phyloP scores from a whole-genome alignment of 305 asterid genomes.

The Caryopteris hybrid region DNA sequence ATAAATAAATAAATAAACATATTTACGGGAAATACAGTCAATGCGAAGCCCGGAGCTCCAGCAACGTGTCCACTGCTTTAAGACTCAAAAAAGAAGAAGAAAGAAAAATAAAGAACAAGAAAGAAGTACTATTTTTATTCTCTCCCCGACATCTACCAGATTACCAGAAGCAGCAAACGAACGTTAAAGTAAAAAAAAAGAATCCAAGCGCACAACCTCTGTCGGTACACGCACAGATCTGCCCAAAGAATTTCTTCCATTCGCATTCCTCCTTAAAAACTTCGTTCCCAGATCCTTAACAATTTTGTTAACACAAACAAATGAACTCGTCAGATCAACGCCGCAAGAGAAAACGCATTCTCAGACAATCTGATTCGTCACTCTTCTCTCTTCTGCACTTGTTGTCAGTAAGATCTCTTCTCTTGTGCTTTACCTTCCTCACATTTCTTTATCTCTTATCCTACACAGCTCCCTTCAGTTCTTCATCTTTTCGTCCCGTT shows the following conservation, averaged over 20 bases:
- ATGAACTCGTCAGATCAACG: slow-evolving; percentile 76
- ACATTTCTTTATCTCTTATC: slow-evolving; percentile 45
- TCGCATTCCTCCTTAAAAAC: slow-evolving; percentile 5
- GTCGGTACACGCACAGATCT: slow-evolving; percentile 44
- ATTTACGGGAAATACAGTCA: background rate
- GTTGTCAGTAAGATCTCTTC: slow-evolving; percentile 58
- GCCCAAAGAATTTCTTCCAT: slow-evolving; percentile 13
- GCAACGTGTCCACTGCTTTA: background rate
- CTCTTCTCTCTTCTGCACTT: slow-evolving; percentile 27
- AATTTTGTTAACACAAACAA: background rate
- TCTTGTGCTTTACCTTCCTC: slow-evolving; percentile 49
- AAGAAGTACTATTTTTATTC: too few relatives aligned
- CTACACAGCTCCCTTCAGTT: slow-evolving; percentile 31
- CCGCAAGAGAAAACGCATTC: slow-evolving; percentile 67
- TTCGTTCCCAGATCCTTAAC: slow-evolving; percentile 2
- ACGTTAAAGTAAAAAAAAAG: slow-evolving; percentile 14
- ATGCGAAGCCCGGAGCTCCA: too few relatives aligned
- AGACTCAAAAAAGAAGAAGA: background rate
- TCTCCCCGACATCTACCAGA: slow-evolving; percentile 27
- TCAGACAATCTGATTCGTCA: slow-evolving; percentile 37
- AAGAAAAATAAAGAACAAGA: background rate
- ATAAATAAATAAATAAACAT: too few relatives aligned
- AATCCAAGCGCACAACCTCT: slow-evolving; percentile 25
- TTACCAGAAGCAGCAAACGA: slow-evolving; percentile 22
- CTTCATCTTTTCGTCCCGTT: slow-evolving; percentile 63